A percentile compares a stretch with the other conserved stretches of the same genome.
These are phyloP conservation scores for Teratosphaeria pseudoeucalypti DNA, from an alignment of 2,329 filamentous ascomycete genomes.

Conservation along the genomic window DNA sequence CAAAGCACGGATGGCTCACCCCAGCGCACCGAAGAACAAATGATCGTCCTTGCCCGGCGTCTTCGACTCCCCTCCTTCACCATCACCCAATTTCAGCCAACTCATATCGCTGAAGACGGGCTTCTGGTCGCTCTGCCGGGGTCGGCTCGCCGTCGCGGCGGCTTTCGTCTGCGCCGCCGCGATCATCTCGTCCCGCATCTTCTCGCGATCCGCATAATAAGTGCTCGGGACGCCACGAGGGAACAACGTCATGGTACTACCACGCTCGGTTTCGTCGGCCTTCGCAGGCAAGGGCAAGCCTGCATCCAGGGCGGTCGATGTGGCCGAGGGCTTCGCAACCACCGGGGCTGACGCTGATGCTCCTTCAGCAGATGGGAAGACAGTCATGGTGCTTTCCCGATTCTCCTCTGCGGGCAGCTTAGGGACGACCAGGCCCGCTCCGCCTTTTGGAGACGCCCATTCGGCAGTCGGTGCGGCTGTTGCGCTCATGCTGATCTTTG, in stretches of 20 bases:
- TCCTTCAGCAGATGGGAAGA: constrained; percentile 20
- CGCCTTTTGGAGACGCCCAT: constrained; percentile 11
- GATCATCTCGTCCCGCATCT: constrained; percentile 20
- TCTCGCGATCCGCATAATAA: constrained; percentile 19
- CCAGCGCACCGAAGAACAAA: neutral
- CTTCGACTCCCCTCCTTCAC: neutral
- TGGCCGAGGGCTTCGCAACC: neutral
- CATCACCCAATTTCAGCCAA: constrained; percentile 59
- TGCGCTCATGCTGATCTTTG: constrained; percentile 11
- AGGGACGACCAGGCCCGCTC: neutral
- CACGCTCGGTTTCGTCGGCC: constrained; percentile 15
- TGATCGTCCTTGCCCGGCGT: neutral
- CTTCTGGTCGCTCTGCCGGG: constrained; percentile 32
- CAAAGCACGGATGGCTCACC: neutral
- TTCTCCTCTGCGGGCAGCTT: constrained; percentile 8
- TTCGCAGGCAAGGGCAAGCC: constrained; percentile 1
- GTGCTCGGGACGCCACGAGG: constrained; percentile 24
- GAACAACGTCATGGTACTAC: constrained; percentile 28
- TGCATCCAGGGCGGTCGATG: neutral
- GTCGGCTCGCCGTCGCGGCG: neutral
- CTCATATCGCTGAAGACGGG: constrained; percentile 51
- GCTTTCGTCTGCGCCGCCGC: neutral
- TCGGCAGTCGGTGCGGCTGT: constrained; percentile 14
- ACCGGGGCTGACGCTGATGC: neutral
- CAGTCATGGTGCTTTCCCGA: constrained; percentile 25